phyloP scores from a whole-genome alignment of 345 rosid species.

The Populus ilicifolia region DNA sequence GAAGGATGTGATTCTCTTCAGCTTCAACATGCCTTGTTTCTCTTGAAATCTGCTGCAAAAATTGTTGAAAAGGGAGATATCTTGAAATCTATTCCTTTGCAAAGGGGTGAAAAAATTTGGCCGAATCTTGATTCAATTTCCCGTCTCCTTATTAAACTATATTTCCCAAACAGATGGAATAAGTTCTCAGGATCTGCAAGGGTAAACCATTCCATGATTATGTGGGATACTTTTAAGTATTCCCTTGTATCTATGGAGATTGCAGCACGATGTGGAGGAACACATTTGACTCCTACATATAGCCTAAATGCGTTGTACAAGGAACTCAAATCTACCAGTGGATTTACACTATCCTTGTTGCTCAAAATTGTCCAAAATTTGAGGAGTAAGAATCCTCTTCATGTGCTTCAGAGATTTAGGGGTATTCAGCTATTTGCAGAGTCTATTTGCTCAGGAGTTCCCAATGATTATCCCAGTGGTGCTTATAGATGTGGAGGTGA shows the following conservation, averaged over 20 bases:
- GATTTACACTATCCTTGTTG: slow-evolving; percentile 64
- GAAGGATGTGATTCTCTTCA: slow-evolving; percentile 32
- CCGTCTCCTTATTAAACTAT: slow-evolving; percentile 49
- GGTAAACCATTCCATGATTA: slow-evolving; percentile 48
- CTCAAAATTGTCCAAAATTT: slow-evolving; percentile 58
- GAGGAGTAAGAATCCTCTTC: slow-evolving; percentile 49
- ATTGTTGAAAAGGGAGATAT: slow-evolving; percentile 44
- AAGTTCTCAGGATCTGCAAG: slow-evolving; percentile 37
- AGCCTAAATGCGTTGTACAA: slow-evolving; percentile 47
- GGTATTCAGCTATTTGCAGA: slow-evolving; percentile 74
- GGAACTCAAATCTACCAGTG: slow-evolving; percentile 68
- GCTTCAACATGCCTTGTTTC: slow-evolving; percentile 57
- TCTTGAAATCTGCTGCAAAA: slow-evolving; percentile 58
- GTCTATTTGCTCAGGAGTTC: slow-evolving; percentile 63
- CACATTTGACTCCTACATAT: slow-evolving; percentile 45
- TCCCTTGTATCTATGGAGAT: slow-evolving; percentile 80
- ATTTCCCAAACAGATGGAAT: slow-evolving; percentile 43
- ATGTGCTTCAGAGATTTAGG: slow-evolving; percentile 77
- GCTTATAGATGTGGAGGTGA: slow-evolving; percentile 15
- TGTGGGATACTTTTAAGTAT: slow-evolving; percentile 95
- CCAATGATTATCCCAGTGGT: slow-evolving; percentile 36
- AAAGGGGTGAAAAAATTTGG: slow-evolving; percentile 36
- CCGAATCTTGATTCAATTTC: slow-evolving; percentile 51
- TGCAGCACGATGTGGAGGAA: slow-evolving; percentile 62
- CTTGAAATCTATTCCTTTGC: slow-evolving; percentile 40